Base-by-base conservation (phyloP, 345 rosid genomes). In the Sisymbrium irio region DNA sequence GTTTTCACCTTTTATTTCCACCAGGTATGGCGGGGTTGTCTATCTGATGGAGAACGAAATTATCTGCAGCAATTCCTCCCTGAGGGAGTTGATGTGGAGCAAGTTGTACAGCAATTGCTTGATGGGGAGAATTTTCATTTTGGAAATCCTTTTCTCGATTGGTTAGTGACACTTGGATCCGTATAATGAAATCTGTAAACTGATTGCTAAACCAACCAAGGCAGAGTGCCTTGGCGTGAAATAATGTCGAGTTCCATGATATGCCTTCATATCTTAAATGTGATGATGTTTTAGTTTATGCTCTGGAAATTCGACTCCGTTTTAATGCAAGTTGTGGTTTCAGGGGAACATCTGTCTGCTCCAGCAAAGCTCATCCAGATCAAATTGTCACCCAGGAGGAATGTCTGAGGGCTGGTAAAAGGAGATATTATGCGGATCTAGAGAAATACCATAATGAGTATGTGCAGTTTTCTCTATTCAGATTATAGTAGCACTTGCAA, bases 281-380 rank as follows among this genome's bases (percentile, higher is more conserved):
- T 32, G 57, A 62, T 19, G 54, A 47, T 53, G 68, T 14, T 61
- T 49, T 75, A 40, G 9, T 11, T 33, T 60, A 62, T 61, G 67
- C 64, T 46, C 51, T 44, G 72, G 20, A 39, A 65, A 33, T 55
- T 71, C 51, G 63, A 76, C 74, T 67, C 61, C 61, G 65, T 78
- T 67, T 75, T 55, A 83, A 44, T 83, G 42, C 70, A 80, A 73
- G 63, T 54, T 63, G 30, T 86, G 78, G 72, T 78, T 84, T 82
- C 92, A 95, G 99, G 99, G 86, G 92, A 59, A 77, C 77, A 71
- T 81, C 84, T 66, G 84, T 95, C 74, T 87, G 88, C 77, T 88
- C 88, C 57, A 86, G 97, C 37, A 73, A 80, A 77, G 84, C 83
- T 73, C 99, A 95, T 68, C 99, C 98, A 67, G 99, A 95, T 87